Conservation (phyloP, 495 filamentous ascomycete species). For the Neurospora cerealis region DNA sequence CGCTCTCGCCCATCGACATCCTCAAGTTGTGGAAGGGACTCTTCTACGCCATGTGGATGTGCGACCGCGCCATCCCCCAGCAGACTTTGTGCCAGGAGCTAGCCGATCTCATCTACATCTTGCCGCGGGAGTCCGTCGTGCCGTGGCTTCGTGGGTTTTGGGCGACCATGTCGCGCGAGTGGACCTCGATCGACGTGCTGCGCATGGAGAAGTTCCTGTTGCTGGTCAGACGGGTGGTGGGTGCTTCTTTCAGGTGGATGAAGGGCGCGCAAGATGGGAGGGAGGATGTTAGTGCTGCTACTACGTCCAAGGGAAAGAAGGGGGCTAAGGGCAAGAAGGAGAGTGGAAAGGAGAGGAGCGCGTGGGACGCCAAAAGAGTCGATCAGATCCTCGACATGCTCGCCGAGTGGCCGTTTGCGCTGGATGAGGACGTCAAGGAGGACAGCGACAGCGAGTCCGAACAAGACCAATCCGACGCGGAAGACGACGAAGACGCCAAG, state of each 20-base stretch:
- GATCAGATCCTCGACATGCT: slow-evolving; percentile 32
- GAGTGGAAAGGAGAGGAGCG: not conserved
- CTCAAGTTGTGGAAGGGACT: slow-evolving; percentile 95
- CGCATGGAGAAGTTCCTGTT: slow-evolving; percentile 91
- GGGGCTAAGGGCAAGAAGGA: too few species aligned
- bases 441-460: slow-evolving; percentile 4
- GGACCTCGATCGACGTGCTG: slow-evolving; percentile 69
- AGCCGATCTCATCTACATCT: slow-evolving; percentile 56
- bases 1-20: slow-evolving; percentile 62
- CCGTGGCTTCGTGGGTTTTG: slow-evolving; percentile 72
- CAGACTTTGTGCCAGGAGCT: slow-evolving; percentile 74
- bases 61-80: slow-evolving; percentile 77
- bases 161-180: slow-evolving; percentile 77
- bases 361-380: slow-evolving; percentile 24
- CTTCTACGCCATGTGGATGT: slow-evolving; percentile 96
- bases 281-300: slow-evolving; percentile 58
- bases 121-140: slow-evolving; percentile 51
- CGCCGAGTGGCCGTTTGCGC: slow-evolving; percentile 34
- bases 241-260: slow-evolving; percentile 52
- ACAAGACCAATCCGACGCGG: not conserved
- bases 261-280: slow-evolving; percentile 29
- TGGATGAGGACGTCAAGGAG: slow-evolving; percentile 25
- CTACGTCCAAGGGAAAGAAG: slow-evolving; percentile 27
- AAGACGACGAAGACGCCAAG: slow-evolving; percentile 17
- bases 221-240: slow-evolving; percentile 68